Percentiles rank a stretch among this genome's conserved stretches.
Evolutionary conservation across 1,139 yeast species (phyloP).

Genomic region (Hyphopichia khmerensis): DNA sequence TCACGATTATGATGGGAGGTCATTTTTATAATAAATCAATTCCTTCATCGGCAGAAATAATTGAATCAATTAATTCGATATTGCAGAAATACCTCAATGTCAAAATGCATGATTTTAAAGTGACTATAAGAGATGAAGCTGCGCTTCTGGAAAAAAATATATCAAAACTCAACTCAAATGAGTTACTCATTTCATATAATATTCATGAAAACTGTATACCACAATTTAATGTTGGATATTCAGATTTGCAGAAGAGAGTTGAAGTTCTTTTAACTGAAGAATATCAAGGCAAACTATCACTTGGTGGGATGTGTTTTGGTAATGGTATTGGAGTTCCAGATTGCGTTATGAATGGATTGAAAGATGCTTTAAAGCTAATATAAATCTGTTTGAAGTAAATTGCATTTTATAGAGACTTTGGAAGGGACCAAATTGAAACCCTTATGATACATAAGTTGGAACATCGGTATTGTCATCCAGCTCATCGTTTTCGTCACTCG

Average conservation of each 20-base stretch:
- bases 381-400: no score
- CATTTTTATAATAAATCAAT: conserved; percentile 44
- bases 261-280: conserved; percentile 28
- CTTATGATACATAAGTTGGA: conserved; percentile 1
- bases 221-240: conserved; percentile 75
- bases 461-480: background rate
- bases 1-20: conserved; percentile 93
- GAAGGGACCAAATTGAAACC: no score
- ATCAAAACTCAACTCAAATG: conserved; percentile 27
- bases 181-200: conserved; percentile 35
- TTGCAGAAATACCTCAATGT: conserved; percentile 52
- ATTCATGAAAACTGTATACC: conserved; percentile 68
- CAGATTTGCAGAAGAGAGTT: conserved; percentile 40
- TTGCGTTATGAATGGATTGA: conserved; percentile 65
- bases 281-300: conserved; percentile 46
- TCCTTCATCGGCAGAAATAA: conserved; percentile 46
- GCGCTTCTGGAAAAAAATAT: conserved; percentile 21
- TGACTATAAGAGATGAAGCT: conserved; percentile 29
- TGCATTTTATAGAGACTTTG: no score
- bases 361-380: conserved; percentile 42
- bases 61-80: conserved; percentile 45
- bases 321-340: conserved; percentile 90
- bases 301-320: conserved; percentile 84
- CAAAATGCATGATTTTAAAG: conserved; percentile 31
- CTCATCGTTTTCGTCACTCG: background rate